These are phyloP conservation scores for Pseudogymnoascus sp. DNA, from an alignment of 2,329 filamentous ascomycete species.

Conservation along the genomic window DNA sequence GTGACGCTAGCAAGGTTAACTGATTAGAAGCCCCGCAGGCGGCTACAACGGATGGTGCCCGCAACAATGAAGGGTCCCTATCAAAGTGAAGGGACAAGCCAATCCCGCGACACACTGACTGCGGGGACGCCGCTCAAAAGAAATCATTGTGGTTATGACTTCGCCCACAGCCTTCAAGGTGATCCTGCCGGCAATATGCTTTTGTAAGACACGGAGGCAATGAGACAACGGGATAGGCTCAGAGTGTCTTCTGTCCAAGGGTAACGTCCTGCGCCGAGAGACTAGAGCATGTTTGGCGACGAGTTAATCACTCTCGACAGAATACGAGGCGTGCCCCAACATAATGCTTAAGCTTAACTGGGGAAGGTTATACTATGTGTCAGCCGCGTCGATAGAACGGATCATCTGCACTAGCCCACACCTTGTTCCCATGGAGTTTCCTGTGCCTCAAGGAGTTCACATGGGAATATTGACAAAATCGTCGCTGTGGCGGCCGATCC, in stretches of 20 bases:
- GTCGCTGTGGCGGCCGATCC: neutral
- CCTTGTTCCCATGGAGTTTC: neutral
- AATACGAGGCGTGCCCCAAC: neutral
- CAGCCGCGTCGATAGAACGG: neutral
- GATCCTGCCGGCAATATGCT: neutral
- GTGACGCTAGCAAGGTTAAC: neutral
- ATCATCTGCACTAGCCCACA: neutral
- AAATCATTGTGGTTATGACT: neutral
- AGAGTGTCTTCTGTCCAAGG: neutral
- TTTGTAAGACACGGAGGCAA: neutral
- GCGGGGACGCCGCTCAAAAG: neutral
- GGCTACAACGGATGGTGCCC: neutral
- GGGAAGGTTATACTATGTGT: neutral
- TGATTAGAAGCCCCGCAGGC: neutral
- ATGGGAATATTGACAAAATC: neutral
- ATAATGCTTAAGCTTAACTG: neutral
- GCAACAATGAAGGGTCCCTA: neutral
- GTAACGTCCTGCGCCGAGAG: neutral
- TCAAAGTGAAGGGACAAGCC: neutral
- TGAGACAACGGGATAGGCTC: neutral
- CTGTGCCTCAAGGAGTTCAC: neutral
- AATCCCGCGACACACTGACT: neutral
- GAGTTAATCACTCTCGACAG: neutral
- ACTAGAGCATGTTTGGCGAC: neutral
- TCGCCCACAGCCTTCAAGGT: neutral